Base-by-base conservation (phyloP, 768 basidiomycete species). In the Phaffia tasmanica region DNA sequence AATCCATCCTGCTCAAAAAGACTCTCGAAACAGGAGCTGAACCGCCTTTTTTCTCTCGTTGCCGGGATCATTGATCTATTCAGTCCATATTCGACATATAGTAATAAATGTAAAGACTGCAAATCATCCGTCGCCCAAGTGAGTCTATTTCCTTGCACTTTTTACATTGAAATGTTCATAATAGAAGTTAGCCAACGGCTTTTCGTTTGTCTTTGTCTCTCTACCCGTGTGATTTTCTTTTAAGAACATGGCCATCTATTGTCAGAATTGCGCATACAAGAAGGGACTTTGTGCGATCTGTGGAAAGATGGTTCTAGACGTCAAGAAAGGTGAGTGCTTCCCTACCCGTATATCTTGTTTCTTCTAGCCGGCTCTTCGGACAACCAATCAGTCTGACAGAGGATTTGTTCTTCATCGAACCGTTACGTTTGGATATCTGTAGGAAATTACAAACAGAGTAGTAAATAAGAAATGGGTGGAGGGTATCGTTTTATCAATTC, bases 251-350 rank as follows among this genome's bases (percentile, higher is more conserved):
- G 75, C 73, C 27, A 75, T 70, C 27, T 65, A 75, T 50, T 77
- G 76, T 73, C 74, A 75, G 60, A 74, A 15, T 5, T 63, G 63
- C 23, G 60, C 54, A 16, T 55, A 56, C 29, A 55, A 62, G 30
- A 50, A 65, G 70, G 72, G 75, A 16, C 58, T 76, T 11, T 77
- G 76, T 70, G 73, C 76, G 29, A 77, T 77, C n/a, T 77, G 76
- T 58, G 75, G 75, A 21, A 73, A 69, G 61, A 67, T 67, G 66
- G 61, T 67, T 23, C 56, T 67, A 18, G 66, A 67, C 32, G 59
- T 67, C 54, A 67, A 67, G 32, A 61, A 61, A 46, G 59, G 59
- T 42, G 35, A 42, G 35, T 42, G 35, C 35, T 42, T 11, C 4
- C 4, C 35, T 42, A 42, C 11, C 35, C 4, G 35, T 5, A 4